These are phyloP conservation scores for Myxozyma geophila DNA, from an alignment of 805 yeast genomes.

Conservation along the genomic window DNA sequence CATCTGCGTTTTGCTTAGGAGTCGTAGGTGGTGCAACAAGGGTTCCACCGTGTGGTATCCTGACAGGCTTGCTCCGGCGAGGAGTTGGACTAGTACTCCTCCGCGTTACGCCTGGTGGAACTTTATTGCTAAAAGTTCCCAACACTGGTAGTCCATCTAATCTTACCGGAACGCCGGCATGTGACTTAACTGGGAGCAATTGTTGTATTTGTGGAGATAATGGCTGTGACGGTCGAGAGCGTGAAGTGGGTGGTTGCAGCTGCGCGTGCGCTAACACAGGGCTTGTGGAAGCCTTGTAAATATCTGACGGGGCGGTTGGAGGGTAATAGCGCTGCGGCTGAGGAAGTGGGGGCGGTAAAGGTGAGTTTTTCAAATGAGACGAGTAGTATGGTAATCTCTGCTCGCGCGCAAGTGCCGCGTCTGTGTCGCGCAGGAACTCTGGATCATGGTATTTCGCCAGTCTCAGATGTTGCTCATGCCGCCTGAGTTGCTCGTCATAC, in stretches of 20 bases:
- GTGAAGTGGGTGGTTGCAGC: not conserved
- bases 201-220: conserved; percentile 4
- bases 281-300: not conserved
- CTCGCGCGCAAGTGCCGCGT: conserved; percentile 13
- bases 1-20: conserved; percentile 7
- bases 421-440: conserved; percentile 6
- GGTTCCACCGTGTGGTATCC: not conserved
- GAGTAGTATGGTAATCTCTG: conserved; percentile 13
- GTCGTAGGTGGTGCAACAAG: not conserved
- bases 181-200: not conserved
- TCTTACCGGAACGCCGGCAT: conserved; percentile 19
- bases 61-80: not conserved
- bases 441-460: conserved; percentile 13
- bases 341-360: conserved; percentile 11
- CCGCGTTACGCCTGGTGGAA: conserved; percentile 28
- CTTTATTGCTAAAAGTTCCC: conserved; percentile 33
- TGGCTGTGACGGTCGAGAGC: not conserved
- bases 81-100: conserved; percentile 27
- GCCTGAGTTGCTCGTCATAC: conserved; percentile 8
- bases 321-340: conserved; percentile 9
- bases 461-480: conserved; percentile 3
- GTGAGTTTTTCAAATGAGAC: conserved; percentile 10
- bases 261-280: not conserved
- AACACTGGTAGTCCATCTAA: conserved; percentile 32
- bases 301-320: conserved; percentile 5